Percentiles rank a stretch among this genome's conserved stretches.
Evolutionary conservation across 139 green algal genomes (phyloP).

Genomic region (Gonium pectorale): DNA sequence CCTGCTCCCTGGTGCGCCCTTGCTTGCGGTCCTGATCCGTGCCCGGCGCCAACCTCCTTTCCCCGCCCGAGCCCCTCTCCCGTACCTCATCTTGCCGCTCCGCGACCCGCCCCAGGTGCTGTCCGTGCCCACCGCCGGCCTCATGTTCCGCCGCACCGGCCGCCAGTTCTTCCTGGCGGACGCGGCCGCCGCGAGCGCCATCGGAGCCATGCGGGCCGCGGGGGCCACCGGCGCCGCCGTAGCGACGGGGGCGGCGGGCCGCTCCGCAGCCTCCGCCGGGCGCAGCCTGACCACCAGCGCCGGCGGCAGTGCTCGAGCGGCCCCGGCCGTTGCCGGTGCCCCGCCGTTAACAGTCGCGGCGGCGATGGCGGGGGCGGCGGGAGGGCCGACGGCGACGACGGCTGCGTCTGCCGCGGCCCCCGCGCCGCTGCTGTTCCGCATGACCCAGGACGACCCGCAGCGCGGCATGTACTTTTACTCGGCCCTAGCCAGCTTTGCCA

Average conservation of each 20-base stretch:
- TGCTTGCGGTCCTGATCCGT: no score
- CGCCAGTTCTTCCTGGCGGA: slow-evolving; percentile 69
- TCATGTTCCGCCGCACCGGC: slow-evolving; percentile 63
- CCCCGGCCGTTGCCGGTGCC: not conserved
- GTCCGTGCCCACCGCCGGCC: slow-evolving; percentile 45
- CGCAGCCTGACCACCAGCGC: no score
- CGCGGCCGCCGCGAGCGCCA: not conserved
- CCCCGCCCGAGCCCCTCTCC: no score
- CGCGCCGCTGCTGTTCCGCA: slow-evolving; percentile 61
- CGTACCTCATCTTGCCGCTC: no score
- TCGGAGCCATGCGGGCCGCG: not conserved
- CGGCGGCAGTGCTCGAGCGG: no score
- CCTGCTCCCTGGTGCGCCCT: no score
- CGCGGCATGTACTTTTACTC: slow-evolving; percentile 70
- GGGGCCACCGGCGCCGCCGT: not conserved
- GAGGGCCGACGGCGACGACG: not conserved
- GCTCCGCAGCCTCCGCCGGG: no score
- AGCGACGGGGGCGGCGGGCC: no score
- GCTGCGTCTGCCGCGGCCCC: not conserved
- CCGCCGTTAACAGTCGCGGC: not conserved
- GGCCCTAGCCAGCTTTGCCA: slow-evolving; percentile 74
- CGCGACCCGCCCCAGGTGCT: slow-evolving; percentile 40
- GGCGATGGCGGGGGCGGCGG: not conserved
- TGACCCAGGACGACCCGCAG: slow-evolving; percentile 65
- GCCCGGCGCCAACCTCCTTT: no score